Conservation (phyloP, 2,329 filamentous ascomycete species). For the Penicillium sp. region DNA sequence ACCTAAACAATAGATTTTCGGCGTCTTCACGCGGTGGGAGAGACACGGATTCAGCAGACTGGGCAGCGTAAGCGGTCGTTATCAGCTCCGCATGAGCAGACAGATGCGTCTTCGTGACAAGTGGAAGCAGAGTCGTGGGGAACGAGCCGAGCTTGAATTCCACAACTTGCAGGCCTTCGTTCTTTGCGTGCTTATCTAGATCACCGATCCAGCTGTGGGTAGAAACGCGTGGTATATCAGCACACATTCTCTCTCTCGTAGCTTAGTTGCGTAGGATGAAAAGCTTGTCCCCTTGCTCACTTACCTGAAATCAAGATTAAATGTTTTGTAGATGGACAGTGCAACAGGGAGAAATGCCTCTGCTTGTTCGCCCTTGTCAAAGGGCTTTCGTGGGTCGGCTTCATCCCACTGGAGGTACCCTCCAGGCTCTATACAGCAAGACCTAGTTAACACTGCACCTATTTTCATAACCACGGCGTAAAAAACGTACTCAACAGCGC, state of each 20-base stretch:
- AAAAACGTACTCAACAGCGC: background rate
- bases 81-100: background rate
- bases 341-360: background rate
- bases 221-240: background rate
- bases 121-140: background rate
- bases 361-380: background rate
- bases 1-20: background rate
- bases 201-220: background rate
- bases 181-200: background rate
- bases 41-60: background rate
- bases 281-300: background rate
- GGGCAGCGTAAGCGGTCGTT: background rate
- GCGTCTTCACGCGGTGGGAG: background rate
- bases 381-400: background rate
- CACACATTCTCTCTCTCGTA: no score
- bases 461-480: no score
- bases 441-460: background rate
- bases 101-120: background rate
- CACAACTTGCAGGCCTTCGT: background rate
- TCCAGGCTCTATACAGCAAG: background rate
- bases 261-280: no score
- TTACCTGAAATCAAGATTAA: background rate
- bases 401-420: conserved; percentile 6
- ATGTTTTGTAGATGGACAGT: background rate
- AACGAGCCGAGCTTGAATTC: background rate